Evolutionary conservation across 495 filamentous ascomycete species (phyloP).

Genomic region (Aspergillus nanangensis): DNA sequence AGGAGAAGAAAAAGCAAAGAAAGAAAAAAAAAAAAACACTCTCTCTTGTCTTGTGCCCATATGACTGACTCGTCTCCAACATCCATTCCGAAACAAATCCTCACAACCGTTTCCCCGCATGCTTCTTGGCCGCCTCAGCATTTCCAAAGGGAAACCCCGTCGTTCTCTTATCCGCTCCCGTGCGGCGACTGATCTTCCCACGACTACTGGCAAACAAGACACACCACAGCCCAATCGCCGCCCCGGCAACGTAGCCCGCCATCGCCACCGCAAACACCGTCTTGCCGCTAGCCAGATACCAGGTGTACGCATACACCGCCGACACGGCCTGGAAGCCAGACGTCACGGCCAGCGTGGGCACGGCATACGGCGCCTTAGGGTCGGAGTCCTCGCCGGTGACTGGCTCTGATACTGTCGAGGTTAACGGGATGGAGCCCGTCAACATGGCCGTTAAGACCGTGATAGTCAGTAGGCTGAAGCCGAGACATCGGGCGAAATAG

Average conservation of each 20-base stretch:
- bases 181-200: slow-evolving; percentile 61
- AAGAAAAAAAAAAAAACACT: too few species aligned
- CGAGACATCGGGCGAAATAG: slow-evolving; percentile 69
- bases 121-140: slow-evolving; percentile 53
- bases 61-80: too few species aligned
- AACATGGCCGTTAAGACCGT: slow-evolving; percentile 62
- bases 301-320: slow-evolving; percentile 66
- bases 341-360: slow-evolving; percentile 63
- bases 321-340: slow-evolving; percentile 57
- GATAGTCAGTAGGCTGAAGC: slow-evolving; percentile 62
- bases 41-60: too few species aligned
- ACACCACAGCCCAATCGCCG: slow-evolving; percentile 65
- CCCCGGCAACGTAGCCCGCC: slow-evolving; percentile 47
- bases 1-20: too few species aligned
- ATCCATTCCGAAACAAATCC: too few species aligned
- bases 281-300: slow-evolving; percentile 51
- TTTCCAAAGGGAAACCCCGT: slow-evolving; percentile 71
- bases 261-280: slow-evolving; percentile 52
- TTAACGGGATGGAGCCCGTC: slow-evolving; percentile 72
- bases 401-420: slow-evolving; percentile 38
- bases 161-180: slow-evolving; percentile 74
- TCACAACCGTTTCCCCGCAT: slow-evolving; percentile 41
- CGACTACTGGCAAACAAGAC: slow-evolving; percentile 65
- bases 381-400: slow-evolving; percentile 42
- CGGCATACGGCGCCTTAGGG: slow-evolving; percentile 63